Evolutionary conservation across 2,329 filamentous ascomycete species (phyloP), one percentile per base, ranked within the genome.

Genomic region (Decorospora gaudefroyi): DNA sequence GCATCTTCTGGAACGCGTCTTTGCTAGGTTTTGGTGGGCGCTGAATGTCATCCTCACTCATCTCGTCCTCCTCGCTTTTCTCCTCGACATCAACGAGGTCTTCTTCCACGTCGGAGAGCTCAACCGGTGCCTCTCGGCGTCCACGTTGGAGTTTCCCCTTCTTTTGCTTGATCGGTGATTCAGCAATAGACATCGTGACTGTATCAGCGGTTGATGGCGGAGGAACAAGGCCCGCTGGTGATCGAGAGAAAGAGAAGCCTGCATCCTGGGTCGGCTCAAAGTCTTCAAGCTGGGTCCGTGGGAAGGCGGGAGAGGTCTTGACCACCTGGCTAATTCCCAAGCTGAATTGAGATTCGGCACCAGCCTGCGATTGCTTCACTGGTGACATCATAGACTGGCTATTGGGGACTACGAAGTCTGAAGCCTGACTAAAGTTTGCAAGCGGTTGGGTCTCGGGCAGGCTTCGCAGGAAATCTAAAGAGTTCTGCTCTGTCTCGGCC

Each of bases 201-300:
- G 89, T 93, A 13, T 88, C 86, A 0, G 85, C 73, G 0, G 88
- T 92, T 0, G 87, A 89, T 10, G 76, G 70, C 2, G 86, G 80
- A 73, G 19, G 83, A 78, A 38, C 84, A 61, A 67, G 44, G 79
- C 81, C 84, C 34, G 89, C 77, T 29, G 89, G 88, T 1, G 88
- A 87, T 43, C 65, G 67, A 36, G 84, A 85, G 42, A 85, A 76
- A 27, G 85, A 80, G 55, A 93, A 88, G 0, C 90, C 90, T 12
- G 74, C 78, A 65, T 96, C 91, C 65, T 96, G 90, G 1, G 89
- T 93, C 0, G 85, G 83, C 44, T 91, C 86, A 35, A 86, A 75
- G 19, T 88, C 83, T 0, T 87, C 88, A 13, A 79, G 69, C 57
- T 91, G 86, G 0, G 85, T 87, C 33, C 72, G 70, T 2, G 67